Evolutionary conservation across 768 basidiomycete genomes (phyloP).

Genomic region (Clavulina sp.): DNA sequence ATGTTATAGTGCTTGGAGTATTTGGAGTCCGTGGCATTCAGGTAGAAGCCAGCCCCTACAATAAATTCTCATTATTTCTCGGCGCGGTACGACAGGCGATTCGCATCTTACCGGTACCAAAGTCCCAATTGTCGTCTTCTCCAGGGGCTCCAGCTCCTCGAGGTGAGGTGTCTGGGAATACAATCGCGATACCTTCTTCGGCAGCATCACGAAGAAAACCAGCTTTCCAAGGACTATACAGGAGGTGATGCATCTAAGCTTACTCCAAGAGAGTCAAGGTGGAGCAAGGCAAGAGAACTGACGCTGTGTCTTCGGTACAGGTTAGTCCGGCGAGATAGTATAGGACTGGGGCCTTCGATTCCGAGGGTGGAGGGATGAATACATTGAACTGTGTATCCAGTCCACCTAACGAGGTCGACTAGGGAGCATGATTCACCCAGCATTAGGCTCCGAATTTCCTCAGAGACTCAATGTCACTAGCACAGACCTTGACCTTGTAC

Average conservation of each 20-base stretch:
- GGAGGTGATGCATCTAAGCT: neutral
- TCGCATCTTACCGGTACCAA: constrained; percentile 56
- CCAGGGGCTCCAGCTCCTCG: constrained; percentile 76
- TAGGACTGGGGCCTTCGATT: constrained; percentile 43
- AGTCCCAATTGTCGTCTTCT: constrained; percentile 73
- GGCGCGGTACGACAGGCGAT: neutral
- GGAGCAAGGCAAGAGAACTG: constrained; percentile 13
- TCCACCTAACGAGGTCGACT: constrained; percentile 59
- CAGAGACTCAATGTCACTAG: constrained; percentile 3
- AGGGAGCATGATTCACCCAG: neutral
- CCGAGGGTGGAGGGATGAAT: constrained; percentile 55
- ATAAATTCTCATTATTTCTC: constrained; percentile 4
- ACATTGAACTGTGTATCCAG: constrained; percentile 68
- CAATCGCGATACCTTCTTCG: constrained; percentile 68
- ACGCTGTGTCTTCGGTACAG: constrained; percentile 92
- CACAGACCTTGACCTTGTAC: constrained; percentile 63
- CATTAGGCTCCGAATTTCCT: neutral
- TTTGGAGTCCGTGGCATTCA: constrained; percentile 69
- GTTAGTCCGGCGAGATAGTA: constrained; percentile 80
- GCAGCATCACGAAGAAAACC: constrained; percentile 75
- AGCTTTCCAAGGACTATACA: constrained; percentile 77
- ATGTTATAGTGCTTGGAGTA: constrained; percentile 72
- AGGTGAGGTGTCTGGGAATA: constrained; percentile 93
- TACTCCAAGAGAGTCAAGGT: neutral
- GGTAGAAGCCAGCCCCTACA: constrained; percentile 77